Percentiles rank a stretch among this genome's conserved stretches.
Conservation (phyloP, 169 alveolate genomes). For the Plasmodium yoelii region DNA sequence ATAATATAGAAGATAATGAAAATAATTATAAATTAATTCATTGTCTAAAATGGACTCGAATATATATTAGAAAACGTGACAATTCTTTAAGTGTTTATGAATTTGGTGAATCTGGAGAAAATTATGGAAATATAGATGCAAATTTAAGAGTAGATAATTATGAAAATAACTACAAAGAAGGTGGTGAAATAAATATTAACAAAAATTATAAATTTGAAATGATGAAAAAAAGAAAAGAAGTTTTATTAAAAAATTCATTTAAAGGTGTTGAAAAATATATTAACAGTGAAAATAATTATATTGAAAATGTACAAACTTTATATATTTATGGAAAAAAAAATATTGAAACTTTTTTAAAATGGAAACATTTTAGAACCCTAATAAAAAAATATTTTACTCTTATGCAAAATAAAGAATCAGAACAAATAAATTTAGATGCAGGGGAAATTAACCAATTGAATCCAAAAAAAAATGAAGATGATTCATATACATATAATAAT, state of each 20-base stretch:
- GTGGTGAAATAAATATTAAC: background rate
- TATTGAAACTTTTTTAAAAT: conserved; percentile 54
- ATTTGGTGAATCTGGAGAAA: background rate
- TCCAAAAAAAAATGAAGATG: background rate
- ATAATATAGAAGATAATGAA: conserved; percentile 28
- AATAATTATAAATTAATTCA: conserved; percentile 58
- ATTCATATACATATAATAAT: background rate
- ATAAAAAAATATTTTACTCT: conserved; percentile 49
- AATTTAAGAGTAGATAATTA: background rate
- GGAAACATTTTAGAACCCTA: conserved; percentile 48
- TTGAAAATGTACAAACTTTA: conserved; percentile 37
- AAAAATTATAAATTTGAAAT: background rate
- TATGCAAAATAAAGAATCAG: conserved; percentile 6
- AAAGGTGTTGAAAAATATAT: conserved; percentile 22
- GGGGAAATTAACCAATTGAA: background rate
- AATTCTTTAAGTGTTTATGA: background rate
- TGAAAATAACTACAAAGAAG: background rate
- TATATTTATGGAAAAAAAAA: conserved; percentile 72
- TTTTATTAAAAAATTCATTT: conserved; percentile 8
- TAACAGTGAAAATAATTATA: conserved; percentile 15
- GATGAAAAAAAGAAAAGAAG: conserved; percentile 2
- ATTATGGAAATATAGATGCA: background rate
- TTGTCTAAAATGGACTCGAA: conserved; percentile 63
- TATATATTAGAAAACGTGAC: conserved; percentile 21
- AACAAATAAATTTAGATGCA: conserved; percentile 1